Evolutionary conservation across 2,329 filamentous ascomycete species (phyloP).

Genomic region (Talaromyces sp.): DNA sequence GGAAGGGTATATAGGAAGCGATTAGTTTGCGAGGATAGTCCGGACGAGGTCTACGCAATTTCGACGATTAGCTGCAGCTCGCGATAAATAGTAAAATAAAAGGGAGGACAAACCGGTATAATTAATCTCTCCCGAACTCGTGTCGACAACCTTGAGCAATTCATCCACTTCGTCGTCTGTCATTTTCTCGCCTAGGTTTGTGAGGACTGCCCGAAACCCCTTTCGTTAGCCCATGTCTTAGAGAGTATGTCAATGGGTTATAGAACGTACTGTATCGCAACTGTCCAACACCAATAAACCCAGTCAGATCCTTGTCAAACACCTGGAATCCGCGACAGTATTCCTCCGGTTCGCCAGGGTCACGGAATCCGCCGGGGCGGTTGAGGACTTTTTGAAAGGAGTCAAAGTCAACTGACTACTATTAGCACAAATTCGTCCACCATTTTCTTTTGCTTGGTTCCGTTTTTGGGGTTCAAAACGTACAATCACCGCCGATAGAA

Average conservation of each 20-base stretch:
- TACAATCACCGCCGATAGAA: conserved; percentile 85
- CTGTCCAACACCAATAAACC: conserved; percentile 95
- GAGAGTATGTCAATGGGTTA: too few species aligned
- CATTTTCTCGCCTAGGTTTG: conserved; percentile 99
- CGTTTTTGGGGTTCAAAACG: conserved; percentile 34
- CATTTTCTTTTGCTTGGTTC: too few species aligned
- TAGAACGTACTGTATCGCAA: conserved; percentile 70
- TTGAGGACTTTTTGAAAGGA: conserved; percentile 96
- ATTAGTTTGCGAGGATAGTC: conserved; percentile 78
- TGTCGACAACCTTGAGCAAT: conserved; percentile 96
- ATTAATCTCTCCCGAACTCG: conserved; percentile 93
- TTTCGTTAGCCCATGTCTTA: too few species aligned
- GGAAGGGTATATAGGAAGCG: conserved; percentile 10
- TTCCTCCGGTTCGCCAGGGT: conserved; percentile 94
- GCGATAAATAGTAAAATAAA: neutral
- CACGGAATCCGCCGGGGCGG: conserved; percentile 95
- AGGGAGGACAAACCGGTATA: conserved; percentile 69
- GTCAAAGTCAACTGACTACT: conserved; percentile 81
- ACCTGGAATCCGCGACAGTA: conserved; percentile 99
- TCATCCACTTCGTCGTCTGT: conserved; percentile 98
- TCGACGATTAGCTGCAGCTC: neutral
- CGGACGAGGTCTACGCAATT: conserved; percentile 67
- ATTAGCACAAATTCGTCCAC: conserved; percentile 16
- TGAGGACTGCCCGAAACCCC: conserved; percentile 59
- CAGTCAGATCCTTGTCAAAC: conserved; percentile 98